A percentile compares a stretch with the other conserved stretches of the same genome.
Conservation (phyloP, 306 rosid genomes). For the Elaeagnus macrophylla region DNA sequence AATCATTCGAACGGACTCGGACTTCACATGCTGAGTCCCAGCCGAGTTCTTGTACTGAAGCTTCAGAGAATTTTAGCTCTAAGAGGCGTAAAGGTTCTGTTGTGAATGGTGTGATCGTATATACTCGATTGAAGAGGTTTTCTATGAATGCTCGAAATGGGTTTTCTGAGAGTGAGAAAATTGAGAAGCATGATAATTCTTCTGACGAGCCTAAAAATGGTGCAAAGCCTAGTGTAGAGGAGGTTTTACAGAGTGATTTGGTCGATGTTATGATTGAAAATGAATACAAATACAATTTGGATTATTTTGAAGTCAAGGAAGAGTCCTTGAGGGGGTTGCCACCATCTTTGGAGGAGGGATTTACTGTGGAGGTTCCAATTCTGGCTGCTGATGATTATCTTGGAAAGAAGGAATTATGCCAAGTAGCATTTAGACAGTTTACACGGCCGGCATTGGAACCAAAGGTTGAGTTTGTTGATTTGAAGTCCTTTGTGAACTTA, state of each 20-base stretch:
- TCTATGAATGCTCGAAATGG: constrained; percentile 20
- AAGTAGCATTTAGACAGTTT: constrained; percentile 27
- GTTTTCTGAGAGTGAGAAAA: constrained; percentile 17
- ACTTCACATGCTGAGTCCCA: constrained; percentile 17
- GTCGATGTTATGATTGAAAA: constrained; percentile 17
- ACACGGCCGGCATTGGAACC: constrained; percentile 32
- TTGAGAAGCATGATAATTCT: constrained; percentile 12
- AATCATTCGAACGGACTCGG: constrained; percentile 22
- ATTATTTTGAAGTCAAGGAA: constrained; percentile 10
- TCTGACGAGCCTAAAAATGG: constrained; percentile 9
- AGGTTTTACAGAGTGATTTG: constrained; percentile 3
- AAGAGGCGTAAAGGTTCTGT: constrained; percentile 31
- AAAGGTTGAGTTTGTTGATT: constrained; percentile 19
- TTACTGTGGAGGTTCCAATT: constrained; percentile 16
- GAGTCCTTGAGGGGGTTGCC: constrained; percentile 13
- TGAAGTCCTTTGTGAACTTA: constrained; percentile 9
- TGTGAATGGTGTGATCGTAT: constrained; percentile 71
- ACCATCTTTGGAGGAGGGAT: constrained; percentile 18
- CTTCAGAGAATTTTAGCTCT: constrained; percentile 21
- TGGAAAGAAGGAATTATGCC: constrained; percentile 14
- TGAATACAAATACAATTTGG: constrained; percentile 10
- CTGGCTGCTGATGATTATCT: constrained; percentile 7
- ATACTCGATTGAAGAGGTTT: constrained; percentile 51
- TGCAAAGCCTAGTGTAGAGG: constrained; percentile 9
- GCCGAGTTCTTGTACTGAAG: neutral